Evolutionary conservation across 257 asterid genomes (phyloP), one percentile per base, ranked within the genome.

Genomic region (Primulina tabacum): DNA sequence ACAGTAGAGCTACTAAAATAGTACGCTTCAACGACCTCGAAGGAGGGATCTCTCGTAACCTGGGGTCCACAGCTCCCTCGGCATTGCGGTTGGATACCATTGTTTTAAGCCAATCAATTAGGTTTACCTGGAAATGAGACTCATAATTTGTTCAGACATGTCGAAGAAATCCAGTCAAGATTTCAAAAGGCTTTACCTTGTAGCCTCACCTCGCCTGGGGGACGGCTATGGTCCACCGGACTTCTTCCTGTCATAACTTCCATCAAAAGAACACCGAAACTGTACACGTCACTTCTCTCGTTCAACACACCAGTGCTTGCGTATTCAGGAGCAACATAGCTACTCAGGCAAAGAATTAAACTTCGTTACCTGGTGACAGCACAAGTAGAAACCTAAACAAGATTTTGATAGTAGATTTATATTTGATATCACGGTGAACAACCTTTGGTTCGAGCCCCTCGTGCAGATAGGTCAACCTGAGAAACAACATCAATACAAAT

Each of bases 371-470:
- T 2, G 53, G 55, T 43, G 55, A 43, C 55, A 3, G 55, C 14
- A 14, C 7, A 43, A 43, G 18, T 43, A 4, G 55, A 4, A 43
- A 43, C 55, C n/a, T 11, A 43, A 43, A 43, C 53, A 11, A 43
- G 53, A 43, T 43, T 43, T 14, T 14, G 55, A 43, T 11, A 14
- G 7, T 43, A 43, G 18, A 43, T 43, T 43, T 43, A 43, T 43
- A 87, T 73, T 92, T 92, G 38, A 92, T 86, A 68, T 92, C 97
- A 21, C 97, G 96, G 72, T 92, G 97, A 64, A 92, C 92, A 9
- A 92, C 97, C 86, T 92, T 92, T 8, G 97, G 97, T 62, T 92
- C 96, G 4, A 92, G 96, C 30, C 97, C 90, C 82, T 92, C 97
- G 14, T 92, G 97, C 78, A 92, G 79, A 81, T 92, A 92, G 32